Evolutionary conservation across 2,329 filamentous ascomycete genomes (phyloP).

Genomic region (Fusarium sp.): DNA sequence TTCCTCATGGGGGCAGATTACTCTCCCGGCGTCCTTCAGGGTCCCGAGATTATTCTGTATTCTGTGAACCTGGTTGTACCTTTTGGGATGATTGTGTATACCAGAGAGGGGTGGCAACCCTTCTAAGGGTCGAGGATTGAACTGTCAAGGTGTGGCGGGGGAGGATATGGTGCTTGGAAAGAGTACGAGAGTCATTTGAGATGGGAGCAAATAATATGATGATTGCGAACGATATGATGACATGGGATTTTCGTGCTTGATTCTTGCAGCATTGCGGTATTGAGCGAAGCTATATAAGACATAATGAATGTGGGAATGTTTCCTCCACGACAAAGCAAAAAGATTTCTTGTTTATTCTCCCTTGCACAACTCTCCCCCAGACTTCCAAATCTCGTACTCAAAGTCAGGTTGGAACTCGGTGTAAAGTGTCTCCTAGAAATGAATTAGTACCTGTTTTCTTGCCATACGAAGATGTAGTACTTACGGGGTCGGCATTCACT

Average conservation of each 20-base stretch:
- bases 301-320: background rate
- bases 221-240: background rate
- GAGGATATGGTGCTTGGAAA: background rate
- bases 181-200: background rate
- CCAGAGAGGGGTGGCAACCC: background rate
- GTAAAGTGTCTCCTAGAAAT: slow-evolving; percentile 40
- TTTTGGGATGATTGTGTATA: background rate
- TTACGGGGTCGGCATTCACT: slow-evolving; percentile 40
- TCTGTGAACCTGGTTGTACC: background rate
- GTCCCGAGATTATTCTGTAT: background rate
- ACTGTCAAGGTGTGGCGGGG: background rate
- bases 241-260: background rate
- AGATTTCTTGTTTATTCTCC: slow-evolving; percentile 3
- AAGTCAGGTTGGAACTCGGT: slow-evolving; percentile 45
- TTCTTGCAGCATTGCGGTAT: background rate
- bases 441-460: too few relatives aligned
- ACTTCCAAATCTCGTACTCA: slow-evolving; percentile 44
- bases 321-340: background rate
- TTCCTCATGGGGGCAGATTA: background rate
- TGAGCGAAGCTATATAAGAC: background rate
- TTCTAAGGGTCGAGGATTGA: background rate
- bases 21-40: background rate
- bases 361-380: slow-evolving; percentile 35
- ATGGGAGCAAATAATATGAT: background rate
- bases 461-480: background rate